Conservation (phyloP, 306 rosid species). For the Cicer cuneatum region DNA sequence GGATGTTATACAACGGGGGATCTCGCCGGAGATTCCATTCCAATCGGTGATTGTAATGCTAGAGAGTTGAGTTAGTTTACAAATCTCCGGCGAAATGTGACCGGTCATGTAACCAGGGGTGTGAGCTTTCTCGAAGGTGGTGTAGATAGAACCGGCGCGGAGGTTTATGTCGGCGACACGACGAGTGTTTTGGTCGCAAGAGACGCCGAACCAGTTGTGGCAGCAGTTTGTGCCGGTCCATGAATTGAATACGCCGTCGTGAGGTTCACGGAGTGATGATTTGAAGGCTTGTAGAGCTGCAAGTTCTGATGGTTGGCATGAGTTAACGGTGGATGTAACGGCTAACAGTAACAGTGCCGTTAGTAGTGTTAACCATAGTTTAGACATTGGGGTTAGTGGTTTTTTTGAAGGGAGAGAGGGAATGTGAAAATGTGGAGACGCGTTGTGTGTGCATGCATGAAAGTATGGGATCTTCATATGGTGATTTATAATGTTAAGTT, state of each 20-base stretch:
- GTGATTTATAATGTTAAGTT: not conserved
- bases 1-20: conserved; percentile 66
- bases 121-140: conserved; percentile 59
- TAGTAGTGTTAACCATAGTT: not conserved
- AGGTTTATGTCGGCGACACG: conserved; percentile 81
- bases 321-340: conserved; percentile 42
- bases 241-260: conserved; percentile 63
- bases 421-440: not conserved
- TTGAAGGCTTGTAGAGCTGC: conserved; percentile 68
- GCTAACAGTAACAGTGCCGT: conserved; percentile 38
- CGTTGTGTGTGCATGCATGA: conserved; percentile 17
- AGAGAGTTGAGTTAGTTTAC: conserved; percentile 67
- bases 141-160: conserved; percentile 72
- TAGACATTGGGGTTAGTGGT: conserved; percentile 38
- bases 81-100: conserved; percentile 64
- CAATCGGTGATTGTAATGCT: conserved; percentile 76
- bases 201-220: conserved; percentile 71
- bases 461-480: not conserved
- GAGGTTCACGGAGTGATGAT: conserved; percentile 60
- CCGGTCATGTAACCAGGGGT: conserved; percentile 77
- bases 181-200: conserved; percentile 62
- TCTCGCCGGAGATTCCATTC: conserved; percentile 80
- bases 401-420: not conserved
- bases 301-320: conserved; percentile 71
- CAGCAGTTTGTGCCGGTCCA: conserved; percentile 89